Evolutionary conservation across 345 rosid species (phyloP).

Genomic region (Linum trigynum): DNA sequence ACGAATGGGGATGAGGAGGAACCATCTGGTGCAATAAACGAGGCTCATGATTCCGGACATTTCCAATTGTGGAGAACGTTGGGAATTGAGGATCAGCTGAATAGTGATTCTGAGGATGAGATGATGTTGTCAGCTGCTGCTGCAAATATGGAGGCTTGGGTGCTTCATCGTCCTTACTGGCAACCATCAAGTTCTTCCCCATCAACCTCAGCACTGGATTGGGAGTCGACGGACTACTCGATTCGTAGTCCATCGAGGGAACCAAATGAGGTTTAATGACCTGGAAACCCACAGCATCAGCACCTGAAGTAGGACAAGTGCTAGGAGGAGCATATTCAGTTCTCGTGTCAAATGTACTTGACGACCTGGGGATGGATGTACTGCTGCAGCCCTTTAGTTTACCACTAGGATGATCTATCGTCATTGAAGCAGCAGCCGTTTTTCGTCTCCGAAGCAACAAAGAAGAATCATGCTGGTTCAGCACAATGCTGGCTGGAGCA

Average conservation of each 20-base stretch:
- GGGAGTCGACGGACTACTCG: slow-evolving; percentile 63
- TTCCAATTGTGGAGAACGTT: slow-evolving; percentile 18
- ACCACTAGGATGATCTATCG: slow-evolving; percentile 25
- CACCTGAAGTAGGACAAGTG: slow-evolving; percentile 27
- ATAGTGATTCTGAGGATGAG: slow-evolving; percentile 6
- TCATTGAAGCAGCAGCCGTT: slow-evolving; percentile 27
- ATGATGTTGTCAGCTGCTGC: slow-evolving; percentile 1
- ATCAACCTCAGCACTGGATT: slow-evolving; percentile 81
- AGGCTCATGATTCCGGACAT: slow-evolving; percentile 18
- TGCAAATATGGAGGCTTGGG: slow-evolving; percentile 18
- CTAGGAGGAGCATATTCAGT: slow-evolving; percentile 29
- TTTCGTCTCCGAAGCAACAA: slow-evolving; percentile 48
- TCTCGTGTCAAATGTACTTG: slow-evolving; percentile 26
- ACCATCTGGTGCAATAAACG: slow-evolving; percentile 18
- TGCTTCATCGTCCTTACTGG: slow-evolving; percentile 65
- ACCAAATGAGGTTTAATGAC: slow-evolving; percentile 17
- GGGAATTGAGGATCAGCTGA: slow-evolving; percentile 27
- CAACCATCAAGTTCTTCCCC: slow-evolving; percentile 95
- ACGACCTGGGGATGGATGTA: background rate
- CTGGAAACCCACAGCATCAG: slow-evolving; percentile 29
- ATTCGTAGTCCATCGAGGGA: slow-evolving; percentile 29
- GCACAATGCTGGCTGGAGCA: slow-evolving; percentile 28
- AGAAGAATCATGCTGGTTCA: slow-evolving; percentile 42
- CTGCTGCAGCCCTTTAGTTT: slow-evolving; percentile 21
- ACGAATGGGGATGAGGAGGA: slow-evolving; percentile 25